Evolutionary conservation across 1,284 basidiomycete species (phyloP).

Genomic region (Pseudozyma thailandica): DNA sequence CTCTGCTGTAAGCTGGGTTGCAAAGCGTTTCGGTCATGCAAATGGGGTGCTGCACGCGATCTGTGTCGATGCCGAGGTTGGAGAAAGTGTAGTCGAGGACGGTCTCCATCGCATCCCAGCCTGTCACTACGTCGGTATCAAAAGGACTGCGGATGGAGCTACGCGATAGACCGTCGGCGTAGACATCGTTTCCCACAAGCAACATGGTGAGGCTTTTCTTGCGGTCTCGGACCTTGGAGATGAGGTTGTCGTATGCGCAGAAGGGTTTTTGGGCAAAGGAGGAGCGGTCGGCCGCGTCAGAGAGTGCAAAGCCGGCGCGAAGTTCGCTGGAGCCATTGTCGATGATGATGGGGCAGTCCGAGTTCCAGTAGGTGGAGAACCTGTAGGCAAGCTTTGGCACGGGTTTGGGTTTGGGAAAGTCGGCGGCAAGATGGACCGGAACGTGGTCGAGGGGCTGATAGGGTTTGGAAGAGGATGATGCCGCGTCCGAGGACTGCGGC

Average conservation of each 20-base stretch:
- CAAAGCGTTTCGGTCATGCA: conserved; percentile 93
- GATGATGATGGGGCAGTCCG: conserved; percentile 77
- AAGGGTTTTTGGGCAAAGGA: conserved; percentile 36
- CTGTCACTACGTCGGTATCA: conserved; percentile 64
- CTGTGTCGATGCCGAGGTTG: conserved; percentile 82
- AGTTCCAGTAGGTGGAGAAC: conserved; percentile 50
- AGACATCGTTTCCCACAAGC: conserved; percentile 63
- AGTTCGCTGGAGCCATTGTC: conserved; percentile 90
- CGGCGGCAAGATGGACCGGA: conserved; percentile 33
- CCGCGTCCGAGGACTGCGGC: conserved; percentile 9
- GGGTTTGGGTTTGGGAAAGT: conserved; percentile 45
- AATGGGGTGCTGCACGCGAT: conserved; percentile 85
- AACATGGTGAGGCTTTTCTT: conserved; percentile 58
- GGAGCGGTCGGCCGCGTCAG: conserved; percentile 49
- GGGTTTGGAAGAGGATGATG: conserved; percentile 19
- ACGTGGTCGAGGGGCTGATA: conserved; percentile 49
- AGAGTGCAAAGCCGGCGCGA: conserved; percentile 82
- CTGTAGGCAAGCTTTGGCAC: conserved; percentile 44
- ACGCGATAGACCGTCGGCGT: conserved; percentile 58
- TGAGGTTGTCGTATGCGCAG: conserved; percentile 59
- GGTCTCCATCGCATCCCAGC: conserved; percentile 74
- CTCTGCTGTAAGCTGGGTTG: conserved; percentile 88
- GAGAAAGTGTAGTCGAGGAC: conserved; percentile 91
- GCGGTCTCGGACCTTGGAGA: conserved; percentile 62
- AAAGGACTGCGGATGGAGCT: conserved; percentile 59